Conservation (phyloP, 805 yeast genomes). For the Lipomyces chichibuensis region DNA sequence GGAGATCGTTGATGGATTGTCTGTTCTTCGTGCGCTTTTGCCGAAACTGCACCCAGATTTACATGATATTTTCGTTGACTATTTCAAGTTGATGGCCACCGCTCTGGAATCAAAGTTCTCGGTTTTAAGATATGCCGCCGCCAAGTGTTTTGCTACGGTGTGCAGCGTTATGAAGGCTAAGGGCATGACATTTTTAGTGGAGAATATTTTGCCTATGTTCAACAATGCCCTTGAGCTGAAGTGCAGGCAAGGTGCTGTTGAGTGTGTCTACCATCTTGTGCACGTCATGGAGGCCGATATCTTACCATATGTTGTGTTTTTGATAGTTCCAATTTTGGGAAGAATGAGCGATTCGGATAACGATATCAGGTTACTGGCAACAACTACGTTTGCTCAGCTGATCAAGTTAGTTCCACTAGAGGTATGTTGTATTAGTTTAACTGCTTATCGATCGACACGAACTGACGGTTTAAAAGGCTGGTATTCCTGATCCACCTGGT, state of each 20-base stretch:
- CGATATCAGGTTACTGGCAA: conserved; percentile 86
- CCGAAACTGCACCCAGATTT: conserved; percentile 60
- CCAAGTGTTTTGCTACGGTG: conserved; percentile 82
- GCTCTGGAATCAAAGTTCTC: conserved; percentile 71
- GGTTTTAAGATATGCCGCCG: conserved; percentile 85
- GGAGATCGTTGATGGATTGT: conserved; percentile 79
- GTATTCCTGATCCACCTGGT: conserved; percentile 92
- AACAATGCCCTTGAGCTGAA: conserved; percentile 69
- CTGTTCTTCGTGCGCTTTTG: conserved; percentile 72
- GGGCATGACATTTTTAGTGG: conserved; percentile 80
- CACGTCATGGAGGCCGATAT: conserved; percentile 84
- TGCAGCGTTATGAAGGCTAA: conserved; percentile 68
- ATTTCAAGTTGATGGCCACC: conserved; percentile 55
- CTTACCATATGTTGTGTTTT: conserved; percentile 90
- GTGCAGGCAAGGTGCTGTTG: conserved; percentile 92
- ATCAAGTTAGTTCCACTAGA: conserved; percentile 95
- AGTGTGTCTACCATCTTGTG: conserved; percentile 83
- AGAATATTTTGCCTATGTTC: conserved; percentile 74
- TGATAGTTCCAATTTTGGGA: conserved; percentile 94
- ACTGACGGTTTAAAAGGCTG: conserved; percentile 53
- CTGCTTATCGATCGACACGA: not conserved
- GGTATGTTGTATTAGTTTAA: conserved; percentile 25
- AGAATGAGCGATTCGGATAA: conserved; percentile 95
- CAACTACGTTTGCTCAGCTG: conserved; percentile 94
- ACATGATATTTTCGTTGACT: conserved; percentile 53